A percentile compares a stretch with the other conserved stretches of the same genome.
phyloP scores from a whole-genome alignment of 2,329 filamentous ascomycete genomes.

The Malbranchea zuffiana region DNA sequence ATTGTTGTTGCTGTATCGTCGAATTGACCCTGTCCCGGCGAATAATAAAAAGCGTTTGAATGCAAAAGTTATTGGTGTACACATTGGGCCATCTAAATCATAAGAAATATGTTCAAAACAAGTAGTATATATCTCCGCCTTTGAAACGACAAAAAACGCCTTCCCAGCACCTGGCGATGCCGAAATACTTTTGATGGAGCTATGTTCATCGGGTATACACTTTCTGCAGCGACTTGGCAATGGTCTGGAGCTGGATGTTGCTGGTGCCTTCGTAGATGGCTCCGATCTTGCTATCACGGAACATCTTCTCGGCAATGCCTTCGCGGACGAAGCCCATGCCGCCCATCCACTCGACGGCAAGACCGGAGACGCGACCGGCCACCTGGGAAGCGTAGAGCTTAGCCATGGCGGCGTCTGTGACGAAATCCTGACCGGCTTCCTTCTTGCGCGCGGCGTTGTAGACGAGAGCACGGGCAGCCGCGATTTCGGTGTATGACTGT shows the following conservation, averaged over 20 bases:
- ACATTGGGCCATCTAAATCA: too few species aligned
- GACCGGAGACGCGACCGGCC: constrained; percentile 70
- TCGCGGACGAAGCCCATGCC: constrained; percentile 98
- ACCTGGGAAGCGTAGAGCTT: constrained; percentile 94
- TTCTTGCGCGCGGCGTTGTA: constrained; percentile 97
- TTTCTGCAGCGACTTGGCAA: constrained; percentile 59
- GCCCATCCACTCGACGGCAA: constrained; percentile 97
- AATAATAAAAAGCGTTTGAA: too few species aligned
- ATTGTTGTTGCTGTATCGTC: too few species aligned
- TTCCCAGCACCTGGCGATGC: constrained; percentile 5
- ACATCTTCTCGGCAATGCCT: constrained; percentile 95
- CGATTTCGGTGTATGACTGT: constrained; percentile 88
- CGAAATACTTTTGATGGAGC: not conserved
- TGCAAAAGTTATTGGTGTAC: too few species aligned
- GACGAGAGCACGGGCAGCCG: constrained; percentile 79
- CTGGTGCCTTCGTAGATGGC: constrained; percentile 83
- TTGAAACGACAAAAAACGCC: too few species aligned
- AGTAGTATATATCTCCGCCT: too few species aligned
- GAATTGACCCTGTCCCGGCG: too few species aligned
- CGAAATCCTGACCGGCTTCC: constrained; percentile 92
- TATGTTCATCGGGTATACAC: constrained; percentile 48
- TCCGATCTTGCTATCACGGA: constrained; percentile 94
- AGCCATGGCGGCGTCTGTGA: constrained; percentile 93
- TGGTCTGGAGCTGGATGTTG: constrained; percentile 60
- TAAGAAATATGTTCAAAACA: too few species aligned